Evolutionary conservation across 352 stramenopile genomes (phyloP), one percentile per base, ranked within the genome.

Genomic region (Globisporangium orthogonon): DNA sequence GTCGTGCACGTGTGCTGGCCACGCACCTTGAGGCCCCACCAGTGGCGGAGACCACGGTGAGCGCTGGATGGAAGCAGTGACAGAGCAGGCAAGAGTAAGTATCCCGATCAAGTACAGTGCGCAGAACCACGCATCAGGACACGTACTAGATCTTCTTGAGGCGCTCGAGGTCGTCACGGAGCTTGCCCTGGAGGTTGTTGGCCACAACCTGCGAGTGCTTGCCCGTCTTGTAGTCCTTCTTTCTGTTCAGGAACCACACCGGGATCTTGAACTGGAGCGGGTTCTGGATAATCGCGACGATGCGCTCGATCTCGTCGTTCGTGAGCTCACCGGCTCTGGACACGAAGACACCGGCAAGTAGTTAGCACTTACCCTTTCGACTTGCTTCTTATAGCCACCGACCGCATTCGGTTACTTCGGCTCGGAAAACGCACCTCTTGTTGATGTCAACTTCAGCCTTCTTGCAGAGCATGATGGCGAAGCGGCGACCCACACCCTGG

Each of bases 1-100:
- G 97, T 99, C 74, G 97, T 99, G 89, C 98, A 99, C 74, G 97
- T 99, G 96, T 99, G 97, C 90, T 99, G 97, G 72, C 97, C 97
- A 89, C 97, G 95, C 61, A 99, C 97, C 74, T 98, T 97, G 78
- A 99, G 88, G 69, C 96, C 96, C 97, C 97, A 99, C 94, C 97
- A 99, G 91, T 99, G 97, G 88, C 97, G 95, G 60, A 99, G 89
- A 98, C 97, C 97, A 93, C 97, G 96, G 89, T 99, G 97, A 68
- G 91, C 94, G 74, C 54, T 60, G 54, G 5, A 40, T 23, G 14
- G 31, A 54, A 3, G 30, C 1, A 67, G 67, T 50, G 28, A 57
- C 33, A 60, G 29, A 56, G 52, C 23, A 47, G 14, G n/a, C 5
- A 41, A 60, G n/a, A 9, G 53, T 58, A 4, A 58, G 53, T 30